Conservation (phyloP, 2,329 filamentous ascomycete genomes). For the Chaetomiaceae sp. region DNA sequence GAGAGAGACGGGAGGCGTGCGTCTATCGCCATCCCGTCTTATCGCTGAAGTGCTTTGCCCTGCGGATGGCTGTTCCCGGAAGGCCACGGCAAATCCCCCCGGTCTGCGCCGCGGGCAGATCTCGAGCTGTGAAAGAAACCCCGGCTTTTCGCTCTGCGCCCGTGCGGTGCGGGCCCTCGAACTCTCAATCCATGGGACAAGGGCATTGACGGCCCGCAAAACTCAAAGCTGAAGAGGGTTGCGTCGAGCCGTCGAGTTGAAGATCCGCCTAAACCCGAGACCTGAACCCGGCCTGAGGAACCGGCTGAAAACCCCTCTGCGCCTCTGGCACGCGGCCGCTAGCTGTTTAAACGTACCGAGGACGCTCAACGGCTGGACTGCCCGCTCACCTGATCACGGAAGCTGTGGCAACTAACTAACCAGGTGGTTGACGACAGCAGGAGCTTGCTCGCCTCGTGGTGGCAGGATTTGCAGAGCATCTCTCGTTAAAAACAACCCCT, state of each 20-base stretch:
- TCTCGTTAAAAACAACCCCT: conserved; percentile 3
- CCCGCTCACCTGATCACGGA: conserved; percentile 6
- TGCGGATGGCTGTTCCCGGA: background rate
- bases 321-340: conserved; percentile 7
- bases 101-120: conserved; percentile 16
- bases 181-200: background rate
- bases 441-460: too few species aligned
- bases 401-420: background rate
- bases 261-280: conserved; percentile 2
- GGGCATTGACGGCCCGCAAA: conserved; percentile 10
- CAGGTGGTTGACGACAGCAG: too few species aligned
- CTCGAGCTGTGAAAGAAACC: conserved; percentile 19
- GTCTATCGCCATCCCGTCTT: background rate
- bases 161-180: background rate
- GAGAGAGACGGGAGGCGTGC: conserved; percentile 1
- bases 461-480: too few species aligned
- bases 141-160: conserved; percentile 1
- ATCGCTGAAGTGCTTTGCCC: background rate
- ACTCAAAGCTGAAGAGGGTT: conserved; percentile 9
- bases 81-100: conserved; percentile 1
- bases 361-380: background rate
- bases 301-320: conserved; percentile 12
- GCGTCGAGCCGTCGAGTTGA: background rate
- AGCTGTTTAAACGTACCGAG: too few species aligned
- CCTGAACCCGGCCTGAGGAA: too few species aligned